Evolutionary conservation across 2,329 filamentous ascomycete genomes (phyloP), one percentile per base, ranked within the genome.

Genomic region (Rhinocladiella mackenziei): DNA sequence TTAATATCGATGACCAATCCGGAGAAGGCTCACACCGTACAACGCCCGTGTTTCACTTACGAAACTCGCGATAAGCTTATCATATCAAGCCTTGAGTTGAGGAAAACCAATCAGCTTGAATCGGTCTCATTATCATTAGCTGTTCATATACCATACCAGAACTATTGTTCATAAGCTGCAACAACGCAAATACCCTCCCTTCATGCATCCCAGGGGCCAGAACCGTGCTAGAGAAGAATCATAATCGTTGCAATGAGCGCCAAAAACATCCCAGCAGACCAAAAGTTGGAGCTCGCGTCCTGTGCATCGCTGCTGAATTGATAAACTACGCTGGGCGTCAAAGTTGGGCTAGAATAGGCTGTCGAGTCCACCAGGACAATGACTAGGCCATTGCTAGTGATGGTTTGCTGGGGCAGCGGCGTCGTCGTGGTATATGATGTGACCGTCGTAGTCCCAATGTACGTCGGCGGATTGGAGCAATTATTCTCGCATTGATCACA

Each of bases 391-490:
- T 51, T 45, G 23, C 51, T 54, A 15, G 51, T 54, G 19, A 43
- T 47, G 2, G 51, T 54, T 33, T 42, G 31, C 10, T 36, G 17
- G 2, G 32, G 20, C 5, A 26, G 23, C 5, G 50, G 48, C 3
- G 48, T 54, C 13, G 42, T 49, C 9, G 51, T 52, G 9, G 49
- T 54, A 29, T 51, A 47, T 14, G 48, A 51, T 6, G 51, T 54
- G 14, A 49, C 48, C 22, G 51, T 54, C 15, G 48, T 51, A 1
- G 47, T 51, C 5, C 51, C 51, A 13, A 48, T 28, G 30, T 33
- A 38, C 11, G 39, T 37, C 3, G 43, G 43, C 8, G 39, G 36
- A 7, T 43, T 43, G 25, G 43, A 36, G 31, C 50, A 53, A 19
- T 48, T 43, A 25, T 35, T 43, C n/a, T 48, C 37, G 31, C 51